Conservation (phyloP, 345 rosid species). For the Gossypium rotundifolium region DNA sequence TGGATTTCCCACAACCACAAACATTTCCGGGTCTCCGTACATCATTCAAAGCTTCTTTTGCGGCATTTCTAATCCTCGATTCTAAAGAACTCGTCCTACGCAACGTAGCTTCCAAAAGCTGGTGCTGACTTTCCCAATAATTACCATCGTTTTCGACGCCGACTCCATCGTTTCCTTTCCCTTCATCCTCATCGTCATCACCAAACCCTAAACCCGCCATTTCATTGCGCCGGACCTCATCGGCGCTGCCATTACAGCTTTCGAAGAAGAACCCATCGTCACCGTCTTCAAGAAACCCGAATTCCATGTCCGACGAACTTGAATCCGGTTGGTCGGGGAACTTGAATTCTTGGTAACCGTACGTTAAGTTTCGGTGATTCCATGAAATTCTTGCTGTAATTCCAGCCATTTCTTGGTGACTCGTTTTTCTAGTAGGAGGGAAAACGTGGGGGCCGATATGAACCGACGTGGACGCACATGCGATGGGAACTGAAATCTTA, state of each 20-base stretch:
- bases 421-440: not conserved
- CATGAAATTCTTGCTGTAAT: conserved; percentile 3
- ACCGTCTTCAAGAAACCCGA: conserved; percentile 37
- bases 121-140: conserved; percentile 52
- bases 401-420: conserved; percentile 2
- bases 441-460: no score
- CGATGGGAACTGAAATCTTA: no score
- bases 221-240: not conserved
- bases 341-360: conserved; percentile 13
- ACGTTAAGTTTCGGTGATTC: conserved; percentile 9
- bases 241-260: not conserved
- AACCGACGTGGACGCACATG: conserved; percentile 18
- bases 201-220: not conserved
- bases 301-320: conserved; percentile 32
- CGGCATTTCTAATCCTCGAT: conserved; percentile 37
- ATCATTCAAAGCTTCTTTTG: conserved; percentile 41
- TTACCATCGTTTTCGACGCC: conserved; percentile 24
- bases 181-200: not conserved
- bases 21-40: conserved; percentile 6
- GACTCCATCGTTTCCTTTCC: conserved; percentile 7
- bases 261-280: conserved; percentile 3
- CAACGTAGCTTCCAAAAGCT: conserved; percentile 40
- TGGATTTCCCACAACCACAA: conserved; percentile 36
- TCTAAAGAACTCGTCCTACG: conserved; percentile 42
- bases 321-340: conserved; percentile 12